Percentiles rank a stretch among this genome's conserved stretches.
Evolutionary conservation across 78 protist species (phyloP).

Genomic region (Tieghemostelium lacteum): DNA sequence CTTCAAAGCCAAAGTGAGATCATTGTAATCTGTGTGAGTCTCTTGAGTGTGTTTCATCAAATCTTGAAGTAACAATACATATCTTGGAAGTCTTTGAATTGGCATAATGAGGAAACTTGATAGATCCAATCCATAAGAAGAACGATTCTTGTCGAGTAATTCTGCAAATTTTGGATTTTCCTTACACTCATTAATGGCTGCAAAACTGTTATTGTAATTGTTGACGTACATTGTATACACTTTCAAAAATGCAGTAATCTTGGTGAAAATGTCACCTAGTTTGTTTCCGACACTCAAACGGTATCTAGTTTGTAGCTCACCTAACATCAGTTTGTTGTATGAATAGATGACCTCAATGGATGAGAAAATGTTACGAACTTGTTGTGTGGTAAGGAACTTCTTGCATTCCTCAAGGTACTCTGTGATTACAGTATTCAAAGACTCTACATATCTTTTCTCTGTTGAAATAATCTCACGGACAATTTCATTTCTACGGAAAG

Average conservation of each 20-base stretch:
- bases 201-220: constrained; percentile 54
- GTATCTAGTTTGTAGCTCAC: constrained; percentile 45
- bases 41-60: constrained; percentile 33
- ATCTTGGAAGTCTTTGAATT: constrained; percentile 70
- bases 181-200: constrained; percentile 57
- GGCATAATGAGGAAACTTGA: constrained; percentile 78
- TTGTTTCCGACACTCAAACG: constrained; percentile 10
- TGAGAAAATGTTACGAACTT: constrained; percentile 57
- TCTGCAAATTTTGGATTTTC: constrained; percentile 59
- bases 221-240: constrained; percentile 84
- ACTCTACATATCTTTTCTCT: constrained; percentile 51
- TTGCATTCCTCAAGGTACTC: constrained; percentile 24
- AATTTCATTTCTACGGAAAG: constrained; percentile 69
- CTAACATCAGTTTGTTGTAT: constrained; percentile 32
- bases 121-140: constrained; percentile 38
- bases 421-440: constrained; percentile 15
- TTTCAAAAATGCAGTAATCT: constrained; percentile 48
- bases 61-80: constrained; percentile 77
- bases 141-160: constrained; percentile 37
- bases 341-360: constrained; percentile 53
- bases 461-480: constrained; percentile 62
- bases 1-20: constrained; percentile 69
- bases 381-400: constrained; percentile 18
- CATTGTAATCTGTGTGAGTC: constrained; percentile 71
- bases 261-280: constrained; percentile 74